phyloP scores from a whole-genome alignment of 176 grass and related monocot genomes.

The Aegilops speltoides region DNA sequence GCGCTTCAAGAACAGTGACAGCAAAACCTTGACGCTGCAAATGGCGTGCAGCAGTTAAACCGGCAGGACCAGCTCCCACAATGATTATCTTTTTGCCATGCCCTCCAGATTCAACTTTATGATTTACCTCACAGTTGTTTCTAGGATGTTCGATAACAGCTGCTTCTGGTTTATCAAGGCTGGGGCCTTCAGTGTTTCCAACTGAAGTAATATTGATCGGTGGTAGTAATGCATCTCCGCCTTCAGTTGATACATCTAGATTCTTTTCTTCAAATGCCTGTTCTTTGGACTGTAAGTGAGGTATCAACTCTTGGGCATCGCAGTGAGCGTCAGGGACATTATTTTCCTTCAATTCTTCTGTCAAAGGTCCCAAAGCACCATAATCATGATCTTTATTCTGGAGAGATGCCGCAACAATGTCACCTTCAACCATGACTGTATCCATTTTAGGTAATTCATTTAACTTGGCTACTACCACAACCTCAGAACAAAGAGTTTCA shows the following conservation, averaged over 20 bases:
- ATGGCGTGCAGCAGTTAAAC: constrained; percentile 92
- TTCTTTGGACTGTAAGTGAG: constrained; percentile 18
- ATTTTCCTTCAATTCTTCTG: constrained; percentile 41
- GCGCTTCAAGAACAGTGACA: constrained; percentile 93
- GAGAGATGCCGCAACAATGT: constrained; percentile 18
- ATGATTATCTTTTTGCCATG: constrained; percentile 64
- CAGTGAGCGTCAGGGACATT: constrained; percentile 1
- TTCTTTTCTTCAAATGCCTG: constrained; percentile 34
- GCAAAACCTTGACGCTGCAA: constrained; percentile 81
- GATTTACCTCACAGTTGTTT: constrained; percentile 25
- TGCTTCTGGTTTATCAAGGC: constrained; percentile 27
- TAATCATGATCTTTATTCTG: constrained; percentile 37
- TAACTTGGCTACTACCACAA: constrained; percentile 38
- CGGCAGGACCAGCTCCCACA: constrained; percentile 93
- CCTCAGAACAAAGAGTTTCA: constrained; percentile 29
- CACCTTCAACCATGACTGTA: constrained; percentile 30
- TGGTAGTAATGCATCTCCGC: constrained; percentile 24
- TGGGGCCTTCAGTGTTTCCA: constrained; percentile 29
- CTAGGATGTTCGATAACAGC: constrained; percentile 22
- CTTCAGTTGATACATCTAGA: constrained; percentile 24
- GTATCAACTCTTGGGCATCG: constrained; percentile 28
- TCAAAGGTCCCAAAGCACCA: constrained; percentile 20
- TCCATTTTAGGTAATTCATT: constrained; percentile 47
- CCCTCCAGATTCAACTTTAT: constrained; percentile 32
- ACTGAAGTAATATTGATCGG: constrained; percentile 20